A percentile compares a stretch with the other conserved stretches of the same genome.
phyloP scores from a whole-genome alignment of 2,329 filamentous ascomycete species.

The Blastomyces percursus region DNA sequence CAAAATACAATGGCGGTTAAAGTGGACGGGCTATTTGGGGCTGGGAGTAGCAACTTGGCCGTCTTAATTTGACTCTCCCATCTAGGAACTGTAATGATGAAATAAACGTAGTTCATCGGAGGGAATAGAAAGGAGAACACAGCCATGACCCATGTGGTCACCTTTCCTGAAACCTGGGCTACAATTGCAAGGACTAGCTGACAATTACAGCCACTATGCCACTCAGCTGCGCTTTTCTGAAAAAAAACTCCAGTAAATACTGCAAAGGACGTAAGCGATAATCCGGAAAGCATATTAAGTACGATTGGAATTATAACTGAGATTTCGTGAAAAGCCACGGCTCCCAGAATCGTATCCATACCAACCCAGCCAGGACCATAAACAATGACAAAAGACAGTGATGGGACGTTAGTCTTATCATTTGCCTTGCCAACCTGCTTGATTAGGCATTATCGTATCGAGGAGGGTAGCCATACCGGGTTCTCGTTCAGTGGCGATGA shows the following conservation, averaged over 20 bases:
- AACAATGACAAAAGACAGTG: slow-evolving; percentile 70
- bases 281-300: slow-evolving; percentile 64
- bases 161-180: slow-evolving; percentile 57
- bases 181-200: slow-evolving; percentile 67
- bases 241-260: slow-evolving; percentile 65
- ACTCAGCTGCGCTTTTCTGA: slow-evolving; percentile 76
- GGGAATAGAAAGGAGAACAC: slow-evolving; percentile 68
- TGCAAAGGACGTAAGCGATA: slow-evolving; percentile 68
- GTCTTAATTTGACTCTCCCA: slow-evolving; percentile 55
- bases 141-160: slow-evolving; percentile 49
- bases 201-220: slow-evolving; percentile 68
- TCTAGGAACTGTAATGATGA: slow-evolving; percentile 62
- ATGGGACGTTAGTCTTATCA: slow-evolving; percentile 64
- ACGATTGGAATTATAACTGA: slow-evolving; percentile 56
- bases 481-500: slow-evolving; percentile 77
- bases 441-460: slow-evolving; percentile 81
- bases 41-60: slow-evolving; percentile 50
- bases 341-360: slow-evolving; percentile 53
- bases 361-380: slow-evolving; percentile 72
- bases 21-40: slow-evolving; percentile 56
- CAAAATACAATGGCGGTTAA: slow-evolving; percentile 66
- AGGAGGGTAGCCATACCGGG: slow-evolving; percentile 77
- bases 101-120: slow-evolving; percentile 79
- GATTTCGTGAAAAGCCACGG: slow-evolving; percentile 55
- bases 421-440: slow-evolving; percentile 64